These are phyloP conservation scores for Botrytis fabae DNA, from an alignment of 2,329 filamentous ascomycete genomes.

Conservation along the genomic window DNA sequence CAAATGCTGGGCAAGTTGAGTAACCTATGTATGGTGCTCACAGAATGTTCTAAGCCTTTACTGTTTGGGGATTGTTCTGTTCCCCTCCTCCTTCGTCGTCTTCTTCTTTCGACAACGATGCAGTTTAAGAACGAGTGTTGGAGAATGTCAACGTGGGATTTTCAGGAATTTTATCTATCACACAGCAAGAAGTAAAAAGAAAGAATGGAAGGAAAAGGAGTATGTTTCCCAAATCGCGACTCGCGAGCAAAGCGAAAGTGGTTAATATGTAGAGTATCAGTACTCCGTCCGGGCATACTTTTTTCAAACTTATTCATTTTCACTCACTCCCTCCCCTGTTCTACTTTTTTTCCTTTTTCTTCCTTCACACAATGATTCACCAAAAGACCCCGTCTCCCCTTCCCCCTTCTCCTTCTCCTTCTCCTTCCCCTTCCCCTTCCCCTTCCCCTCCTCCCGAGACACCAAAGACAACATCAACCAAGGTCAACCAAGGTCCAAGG, in stretches of 20 bases:
- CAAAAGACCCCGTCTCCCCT: not conserved
- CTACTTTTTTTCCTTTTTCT: not conserved
- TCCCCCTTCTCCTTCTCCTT: not conserved
- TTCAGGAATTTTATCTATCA: not conserved
- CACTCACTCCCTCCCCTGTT: conserved; percentile 4
- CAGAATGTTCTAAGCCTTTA: not conserved
- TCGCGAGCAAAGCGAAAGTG: not conserved
- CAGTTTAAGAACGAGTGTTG: not conserved
- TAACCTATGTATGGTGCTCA: not conserved
- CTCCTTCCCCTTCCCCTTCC: not conserved
- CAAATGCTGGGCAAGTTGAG: not conserved
- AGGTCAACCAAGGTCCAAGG: not conserved
- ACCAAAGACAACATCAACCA: not conserved
- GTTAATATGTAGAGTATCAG: not conserved
- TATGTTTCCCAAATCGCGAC: not conserved
- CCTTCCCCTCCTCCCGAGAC: not conserved
- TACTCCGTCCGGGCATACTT: not conserved
- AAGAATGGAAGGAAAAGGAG: not conserved
- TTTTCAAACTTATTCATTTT: not conserved
- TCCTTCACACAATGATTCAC: not conserved
- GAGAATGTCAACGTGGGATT: not conserved
- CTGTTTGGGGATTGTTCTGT: not conserved
- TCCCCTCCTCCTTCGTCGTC: not conserved
- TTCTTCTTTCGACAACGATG: not conserved
- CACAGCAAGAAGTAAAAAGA: not conserved